These are phyloP conservation scores for Adansonia grandidieri DNA, from an alignment of 441 rosid species.

Conservation along the genomic window DNA sequence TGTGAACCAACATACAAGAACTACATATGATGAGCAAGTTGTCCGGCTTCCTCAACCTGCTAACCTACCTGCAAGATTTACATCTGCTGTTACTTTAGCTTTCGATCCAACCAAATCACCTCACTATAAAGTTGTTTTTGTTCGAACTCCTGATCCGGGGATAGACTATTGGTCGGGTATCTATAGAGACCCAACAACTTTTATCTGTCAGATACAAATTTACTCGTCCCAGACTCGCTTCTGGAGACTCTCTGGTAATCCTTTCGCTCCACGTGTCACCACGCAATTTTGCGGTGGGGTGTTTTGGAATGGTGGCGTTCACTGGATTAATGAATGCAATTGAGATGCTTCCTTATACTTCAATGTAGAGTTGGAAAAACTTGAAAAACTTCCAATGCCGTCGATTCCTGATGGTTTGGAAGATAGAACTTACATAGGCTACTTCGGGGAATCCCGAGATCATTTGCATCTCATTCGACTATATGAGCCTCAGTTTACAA, in stretches of 20 bases:
- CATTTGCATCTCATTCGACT: constrained; percentile 40
- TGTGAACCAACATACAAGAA: no score
- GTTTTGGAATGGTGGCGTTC: constrained; percentile 38
- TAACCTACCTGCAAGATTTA: neutral
- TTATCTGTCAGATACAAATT: constrained; percentile 29
- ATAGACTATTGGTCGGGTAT: neutral
- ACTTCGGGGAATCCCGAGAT: constrained; percentile 34
- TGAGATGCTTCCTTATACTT: constrained; percentile 25
- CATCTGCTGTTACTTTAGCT: constrained; percentile 29
- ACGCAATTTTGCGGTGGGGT: constrained; percentile 33
- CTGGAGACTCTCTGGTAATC: constrained; percentile 35
- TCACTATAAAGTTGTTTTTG: constrained; percentile 34
- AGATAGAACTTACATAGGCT: neutral
- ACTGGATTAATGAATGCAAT: constrained; percentile 37
- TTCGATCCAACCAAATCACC: constrained; percentile 37
- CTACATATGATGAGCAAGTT: neutral
- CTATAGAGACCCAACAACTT: constrained; percentile 23
- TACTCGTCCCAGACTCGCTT: constrained; percentile 17
- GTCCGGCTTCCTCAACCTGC: constrained; percentile 21
- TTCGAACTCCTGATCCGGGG: constrained; percentile 22
- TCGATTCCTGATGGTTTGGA: neutral
- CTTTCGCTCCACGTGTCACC: constrained; percentile 31
- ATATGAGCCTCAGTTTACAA: constrained; percentile 1
- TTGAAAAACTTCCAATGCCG: constrained; percentile 17
- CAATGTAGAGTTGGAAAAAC: constrained; percentile 27